These are phyloP conservation scores for Miamiensis avidus DNA, from an alignment of 169 alveolate genomes.

Conservation along the genomic window DNA sequence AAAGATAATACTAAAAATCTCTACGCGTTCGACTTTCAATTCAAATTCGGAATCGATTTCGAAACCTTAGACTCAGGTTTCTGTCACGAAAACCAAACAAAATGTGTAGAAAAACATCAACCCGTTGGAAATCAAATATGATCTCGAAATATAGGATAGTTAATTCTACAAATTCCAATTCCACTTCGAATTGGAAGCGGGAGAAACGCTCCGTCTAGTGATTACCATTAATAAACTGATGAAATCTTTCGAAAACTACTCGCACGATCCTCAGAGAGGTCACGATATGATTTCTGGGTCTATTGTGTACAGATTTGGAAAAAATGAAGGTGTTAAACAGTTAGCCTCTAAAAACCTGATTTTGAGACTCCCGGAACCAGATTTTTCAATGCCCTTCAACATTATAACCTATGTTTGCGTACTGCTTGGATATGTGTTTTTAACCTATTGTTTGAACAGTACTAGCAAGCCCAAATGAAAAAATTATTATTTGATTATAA, in stretches of 20 bases:
- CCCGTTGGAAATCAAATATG: too few relatives aligned
- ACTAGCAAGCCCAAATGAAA: neutral
- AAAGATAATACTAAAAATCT: too few relatives aligned
- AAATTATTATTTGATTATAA: too few relatives aligned
- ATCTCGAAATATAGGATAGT: neutral
- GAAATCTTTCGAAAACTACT: constrained; percentile 42
- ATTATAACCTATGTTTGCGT: constrained; percentile 36
- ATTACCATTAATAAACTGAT: constrained; percentile 23
- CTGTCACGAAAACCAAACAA: too few relatives aligned
- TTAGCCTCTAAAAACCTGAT: constrained; percentile 1
- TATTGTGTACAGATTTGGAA: constrained; percentile 3
- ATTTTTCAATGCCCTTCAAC: constrained; percentile 47
- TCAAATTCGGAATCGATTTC: too few relatives aligned
- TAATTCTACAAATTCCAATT: neutral
- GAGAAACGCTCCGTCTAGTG: neutral
- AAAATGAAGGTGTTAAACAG: neutral
- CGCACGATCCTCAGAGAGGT: constrained; percentile 50
- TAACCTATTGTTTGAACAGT: neutral
- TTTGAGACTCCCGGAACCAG: constrained; percentile 35
- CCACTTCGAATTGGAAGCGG: neutral
- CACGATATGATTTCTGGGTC: constrained; percentile 38
- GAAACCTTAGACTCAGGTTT: too few relatives aligned
- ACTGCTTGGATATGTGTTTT: constrained; percentile 35
- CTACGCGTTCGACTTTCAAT: too few relatives aligned
- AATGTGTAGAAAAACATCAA: too few relatives aligned